These are phyloP conservation scores for Penicillium sp. DNA, from an alignment of 2,329 filamentous ascomycete genomes.

Conservation along the genomic window DNA sequence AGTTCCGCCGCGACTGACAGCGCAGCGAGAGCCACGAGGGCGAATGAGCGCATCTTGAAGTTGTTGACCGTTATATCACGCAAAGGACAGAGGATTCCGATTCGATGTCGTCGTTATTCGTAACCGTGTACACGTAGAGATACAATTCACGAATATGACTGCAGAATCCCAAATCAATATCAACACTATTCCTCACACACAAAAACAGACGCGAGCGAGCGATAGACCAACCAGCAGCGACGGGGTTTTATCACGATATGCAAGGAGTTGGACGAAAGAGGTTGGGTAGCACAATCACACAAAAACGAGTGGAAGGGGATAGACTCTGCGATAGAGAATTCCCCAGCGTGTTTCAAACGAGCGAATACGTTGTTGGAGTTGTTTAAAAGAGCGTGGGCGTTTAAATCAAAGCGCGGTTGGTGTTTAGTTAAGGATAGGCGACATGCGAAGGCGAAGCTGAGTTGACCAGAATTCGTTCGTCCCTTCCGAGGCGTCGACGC, in stretches of 20 bases:
- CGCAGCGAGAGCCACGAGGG: conserved; percentile 28
- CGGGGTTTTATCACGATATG: conserved; percentile 3
- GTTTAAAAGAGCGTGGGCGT: conserved; percentile 21
- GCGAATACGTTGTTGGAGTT: conserved; percentile 20
- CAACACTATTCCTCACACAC: background rate
- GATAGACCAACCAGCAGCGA: background rate
- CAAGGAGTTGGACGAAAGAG: background rate
- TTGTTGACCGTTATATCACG: background rate
- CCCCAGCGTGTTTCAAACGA: conserved; percentile 21
- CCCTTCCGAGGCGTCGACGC: conserved; percentile 25
- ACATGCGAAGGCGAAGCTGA: conserved; percentile 11
- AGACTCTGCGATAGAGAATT: background rate
- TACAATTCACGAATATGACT: conserved; percentile 5
- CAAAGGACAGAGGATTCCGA: background rate
- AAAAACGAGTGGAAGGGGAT: conserved; percentile 25
- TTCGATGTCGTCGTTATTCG: conserved; percentile 4
- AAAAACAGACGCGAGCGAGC: background rate
- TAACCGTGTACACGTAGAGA: background rate
- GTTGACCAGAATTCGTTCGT: conserved; percentile 21
- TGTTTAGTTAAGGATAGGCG: conserved; percentile 18
- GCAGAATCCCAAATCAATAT: conserved; percentile 1
- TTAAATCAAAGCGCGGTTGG: background rate
- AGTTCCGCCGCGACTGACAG: conserved; percentile 26
- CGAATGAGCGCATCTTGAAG: conserved; percentile 28
- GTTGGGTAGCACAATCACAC: background rate